Evolutionary conservation across 352 stramenopile genomes (phyloP).

Genomic region (Phytopythium boreale): DNA sequence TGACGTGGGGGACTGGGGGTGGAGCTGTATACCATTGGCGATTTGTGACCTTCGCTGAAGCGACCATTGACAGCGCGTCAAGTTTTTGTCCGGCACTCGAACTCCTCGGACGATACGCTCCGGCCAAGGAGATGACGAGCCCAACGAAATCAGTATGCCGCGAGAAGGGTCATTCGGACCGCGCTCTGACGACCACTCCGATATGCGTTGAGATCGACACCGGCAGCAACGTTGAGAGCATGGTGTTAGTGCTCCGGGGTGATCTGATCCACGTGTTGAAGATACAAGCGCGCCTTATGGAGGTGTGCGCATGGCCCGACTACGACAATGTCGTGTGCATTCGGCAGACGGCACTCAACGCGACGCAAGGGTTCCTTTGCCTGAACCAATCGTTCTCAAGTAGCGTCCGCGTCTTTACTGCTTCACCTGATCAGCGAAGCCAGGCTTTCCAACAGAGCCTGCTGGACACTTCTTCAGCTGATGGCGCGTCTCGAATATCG

Average conservation of each 20-base stretch:
- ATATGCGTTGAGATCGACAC: conserved; percentile 57
- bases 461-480: neutral
- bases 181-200: conserved; percentile 15
- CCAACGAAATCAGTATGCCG: neutral
- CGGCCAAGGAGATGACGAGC: neutral
- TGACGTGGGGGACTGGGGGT: conserved; percentile 24
- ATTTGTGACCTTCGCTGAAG: neutral
- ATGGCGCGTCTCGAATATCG: conserved; percentile 9
- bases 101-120: neutral
- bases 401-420: neutral
- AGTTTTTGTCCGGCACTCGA: neutral
- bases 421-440: neutral
- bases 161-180: conserved; percentile 13
- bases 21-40: conserved; percentile 40
- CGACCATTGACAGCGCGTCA: neutral
- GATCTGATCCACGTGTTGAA: conserved; percentile 72
- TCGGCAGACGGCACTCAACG: neutral
- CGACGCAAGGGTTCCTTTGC: neutral
- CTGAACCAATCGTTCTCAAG: neutral
- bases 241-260: conserved; percentile 46
- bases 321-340: conserved; percentile 22
- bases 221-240: conserved; percentile 38
- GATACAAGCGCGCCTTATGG: conserved; percentile 41
- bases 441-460: neutral
- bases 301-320: conserved; percentile 15